Evolutionary conservation across 495 filamentous ascomycete species (phyloP), one percentile per base, ranked within the genome.

Genomic region (Hypoxylon cercidicola): DNA sequence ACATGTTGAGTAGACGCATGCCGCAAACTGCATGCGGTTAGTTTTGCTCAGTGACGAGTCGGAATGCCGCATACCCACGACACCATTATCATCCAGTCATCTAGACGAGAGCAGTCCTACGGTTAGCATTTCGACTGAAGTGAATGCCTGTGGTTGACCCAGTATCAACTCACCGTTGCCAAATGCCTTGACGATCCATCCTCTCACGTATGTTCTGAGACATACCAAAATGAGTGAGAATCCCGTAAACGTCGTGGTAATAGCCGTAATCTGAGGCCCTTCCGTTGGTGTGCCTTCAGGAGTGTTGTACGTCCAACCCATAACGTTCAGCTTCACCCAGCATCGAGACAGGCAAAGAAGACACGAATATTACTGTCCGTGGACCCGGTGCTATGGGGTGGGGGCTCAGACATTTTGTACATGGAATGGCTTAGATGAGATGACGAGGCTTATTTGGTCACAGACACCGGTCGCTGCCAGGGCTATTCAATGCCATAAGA

Each of bases 261-360:
- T 66, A 16, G 70, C 72, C 2, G 73, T 69, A 49, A 80, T 77
- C 37, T 56, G 43, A 3, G 72, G 72, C 34, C 72, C 75, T 35
- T 72, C 72, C 7, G 77, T 79, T 20, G 72, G 70, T 16, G 74
- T 74, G 20, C 37, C 37, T 69, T 78, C 62, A 15, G 69, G 66
- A 35, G 75, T 74, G 62, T 79, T 79, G 69, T 72, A 74, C 1
- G 75, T 78, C 78, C 77, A 80, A 20, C 72, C 77, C 77, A 80
- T 80, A 12, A 46, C 62, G 61, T 40, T 21, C 44, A 23, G 8
- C 11, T 10, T 11, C 2, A 39, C 16, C 15, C 10, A 15, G 16
- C 28, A 52, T 52, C 7, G 28, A 32, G 32, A n/a, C 5, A 39
- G 5, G 32, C 2, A 21, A 37, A 39, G 19, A 16, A 37, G 7